Percentiles rank a stretch among this genome's conserved stretches.
Evolutionary conservation across 805 yeast genomes (phyloP).

Genomic region (Zygosaccharomyces bailii): DNA sequence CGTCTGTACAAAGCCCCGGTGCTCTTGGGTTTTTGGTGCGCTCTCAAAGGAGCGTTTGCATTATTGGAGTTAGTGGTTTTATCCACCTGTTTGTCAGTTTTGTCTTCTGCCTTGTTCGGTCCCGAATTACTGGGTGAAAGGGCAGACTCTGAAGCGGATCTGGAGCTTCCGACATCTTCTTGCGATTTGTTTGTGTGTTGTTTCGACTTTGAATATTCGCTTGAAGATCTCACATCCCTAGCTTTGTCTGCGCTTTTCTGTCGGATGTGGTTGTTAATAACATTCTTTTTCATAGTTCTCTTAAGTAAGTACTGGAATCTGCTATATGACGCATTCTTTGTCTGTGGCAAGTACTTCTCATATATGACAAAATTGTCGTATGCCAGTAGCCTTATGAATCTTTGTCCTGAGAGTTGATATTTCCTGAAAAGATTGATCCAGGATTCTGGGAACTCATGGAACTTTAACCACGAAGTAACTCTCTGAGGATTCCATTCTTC

Average conservation of each 20-base stretch:
- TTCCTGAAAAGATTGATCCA: constrained; percentile 68
- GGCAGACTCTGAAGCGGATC: constrained; percentile 34
- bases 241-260: constrained; percentile 23
- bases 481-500: constrained; percentile 70
- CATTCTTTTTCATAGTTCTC: constrained; percentile 41
- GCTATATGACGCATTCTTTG: constrained; percentile 50
- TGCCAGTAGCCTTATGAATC: constrained; percentile 63
- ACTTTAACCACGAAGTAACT: constrained; percentile 64
- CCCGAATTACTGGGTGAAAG: constrained; percentile 9
- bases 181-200: constrained; percentile 9
- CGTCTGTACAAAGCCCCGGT: constrained; percentile 36
- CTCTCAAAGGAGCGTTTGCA: constrained; percentile 12
- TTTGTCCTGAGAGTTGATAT: constrained; percentile 56
- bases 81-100: constrained; percentile 5
- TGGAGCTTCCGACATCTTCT: constrained; percentile 16
- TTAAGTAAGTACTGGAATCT: constrained; percentile 55
- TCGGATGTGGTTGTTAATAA: constrained; percentile 28
- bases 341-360: constrained; percentile 41
- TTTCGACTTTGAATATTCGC: constrained; percentile 27
- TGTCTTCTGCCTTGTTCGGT: neutral
- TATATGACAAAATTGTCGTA: constrained; percentile 54
- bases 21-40: constrained; percentile 31
- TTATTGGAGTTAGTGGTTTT: constrained; percentile 10
- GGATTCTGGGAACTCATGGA: constrained; percentile 62
- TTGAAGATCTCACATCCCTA: constrained; percentile 27